Conservation (phyloP, 73 alveolate species). For the Paramecium sonneborni region DNA sequence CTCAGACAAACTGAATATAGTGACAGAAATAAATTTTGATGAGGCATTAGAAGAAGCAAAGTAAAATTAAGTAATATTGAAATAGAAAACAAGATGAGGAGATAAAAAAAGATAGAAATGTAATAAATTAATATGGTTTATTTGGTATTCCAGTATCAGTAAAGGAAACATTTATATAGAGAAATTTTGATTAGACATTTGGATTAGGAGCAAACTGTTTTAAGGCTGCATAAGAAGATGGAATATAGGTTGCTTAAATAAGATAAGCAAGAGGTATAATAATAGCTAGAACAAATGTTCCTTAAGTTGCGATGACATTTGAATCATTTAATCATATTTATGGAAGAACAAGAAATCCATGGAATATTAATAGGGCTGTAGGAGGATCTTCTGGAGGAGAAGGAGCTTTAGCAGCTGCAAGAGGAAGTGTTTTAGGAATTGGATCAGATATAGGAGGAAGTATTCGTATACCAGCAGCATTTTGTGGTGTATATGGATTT, state of each 20-base stretch:
- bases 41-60: slow-evolving; percentile 62
- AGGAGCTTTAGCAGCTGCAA: slow-evolving; percentile 75
- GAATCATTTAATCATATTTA: slow-evolving; percentile 71
- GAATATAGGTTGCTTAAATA: slow-evolving; percentile 60
- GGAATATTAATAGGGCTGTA: slow-evolving; percentile 69
- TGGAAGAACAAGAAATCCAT: slow-evolving; percentile 77
- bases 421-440: slow-evolving; percentile 76
- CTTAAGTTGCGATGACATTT: slow-evolving; percentile 56
- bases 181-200: slow-evolving; percentile 60
- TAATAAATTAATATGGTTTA: slow-evolving; percentile 16
- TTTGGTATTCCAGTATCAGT: slow-evolving; percentile 84
- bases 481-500: slow-evolving; percentile 75
- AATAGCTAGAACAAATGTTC: slow-evolving; percentile 69
- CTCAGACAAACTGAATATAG: neutral
- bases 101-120: neutral
- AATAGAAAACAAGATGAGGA: slow-evolving; percentile 17
- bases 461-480: slow-evolving; percentile 77
- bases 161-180: slow-evolving; percentile 69
- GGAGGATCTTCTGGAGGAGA: slow-evolving; percentile 94
- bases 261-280: slow-evolving; percentile 74
- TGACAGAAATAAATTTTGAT: slow-evolving; percentile 37
- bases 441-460: slow-evolving; percentile 87
- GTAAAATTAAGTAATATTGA: neutral
- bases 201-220: slow-evolving; percentile 55
- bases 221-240: slow-evolving; percentile 58